Base-by-base conservation (phyloP, 1,139 yeast genomes). In the Geotrichum reessii region DNA sequence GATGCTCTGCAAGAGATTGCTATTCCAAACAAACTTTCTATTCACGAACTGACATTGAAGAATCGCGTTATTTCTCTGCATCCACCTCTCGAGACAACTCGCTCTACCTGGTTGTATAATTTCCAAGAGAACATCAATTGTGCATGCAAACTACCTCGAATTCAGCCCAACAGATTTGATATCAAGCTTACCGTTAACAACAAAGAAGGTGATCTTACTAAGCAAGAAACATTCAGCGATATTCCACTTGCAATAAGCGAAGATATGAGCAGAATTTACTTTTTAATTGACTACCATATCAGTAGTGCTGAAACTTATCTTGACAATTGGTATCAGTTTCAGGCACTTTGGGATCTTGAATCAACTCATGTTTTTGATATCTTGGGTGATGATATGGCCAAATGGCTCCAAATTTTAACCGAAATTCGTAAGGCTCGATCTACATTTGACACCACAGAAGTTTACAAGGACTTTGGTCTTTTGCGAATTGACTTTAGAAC, bases 281-380 rank as follows among this genome's bases (percentile, higher is more conserved):
- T 51, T 49, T 50, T 63, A 2, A 63, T 71, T 47, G 73, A 72
- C 47, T 52, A 56, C 4, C 60, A 62, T 27, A 61, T 72, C 19
- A 58, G 58, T 0, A 65, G 72, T 11, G 78, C 80, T 0, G 62
- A 67, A 0, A 56, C 28, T 0, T 83, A 81, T 63, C 69, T 78
- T 21, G 63, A 66, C 1, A 72, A 75, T 37, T 89, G 95, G 95
- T 68, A 70, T 8, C 73, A 73, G 33, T 74, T 86, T 40, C 87
- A 85, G 65, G 72, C 78, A 1, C 70, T 87, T 3, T 85, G 92
- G 88, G 86, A 81, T 60, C 64, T 80, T 14, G 75, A 75, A 27
- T 64, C 76, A 0, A 74, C 74, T 5, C 69, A 71, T 57, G 68
- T 77, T 50, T 67, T 68, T 62, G 61, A 63, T 28, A 46, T 64